Percentiles rank a stretch among this genome's conserved stretches.
Evolutionary conservation across 2,329 filamentous ascomycete genomes (phyloP).

Genomic region (Orbilia ellipsospora): DNA sequence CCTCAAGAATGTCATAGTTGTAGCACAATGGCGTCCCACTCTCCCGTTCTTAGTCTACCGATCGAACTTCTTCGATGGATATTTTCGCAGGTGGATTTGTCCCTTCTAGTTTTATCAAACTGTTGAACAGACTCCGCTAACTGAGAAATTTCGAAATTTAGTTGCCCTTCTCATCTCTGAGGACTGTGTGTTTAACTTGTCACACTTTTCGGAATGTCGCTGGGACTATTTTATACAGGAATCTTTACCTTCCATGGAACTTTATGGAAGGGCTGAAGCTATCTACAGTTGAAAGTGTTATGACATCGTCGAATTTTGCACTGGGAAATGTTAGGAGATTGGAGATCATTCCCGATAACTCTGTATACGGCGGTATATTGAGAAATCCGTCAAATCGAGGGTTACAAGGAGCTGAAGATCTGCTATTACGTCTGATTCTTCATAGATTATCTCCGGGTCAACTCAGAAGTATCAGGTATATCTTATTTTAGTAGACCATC

Average conservation of each 20-base stretch:
- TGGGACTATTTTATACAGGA: constrained; percentile 15
- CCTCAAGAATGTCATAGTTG: too few relatives aligned
- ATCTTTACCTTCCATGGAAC: constrained; percentile 26
- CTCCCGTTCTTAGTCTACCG: background rate
- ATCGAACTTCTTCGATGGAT: constrained; percentile 1
- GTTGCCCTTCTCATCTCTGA: constrained; percentile 13
- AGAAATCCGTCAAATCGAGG: constrained; percentile 9
- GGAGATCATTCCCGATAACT: constrained; percentile 21
- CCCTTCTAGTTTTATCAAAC: background rate
- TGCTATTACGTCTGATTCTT: constrained; percentile 13
- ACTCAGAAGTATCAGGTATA: constrained; percentile 25
- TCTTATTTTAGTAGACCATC: background rate
- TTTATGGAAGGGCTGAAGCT: constrained; percentile 10
- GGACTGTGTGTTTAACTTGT: constrained; percentile 20
- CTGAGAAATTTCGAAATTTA: background rate
- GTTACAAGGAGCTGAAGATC: constrained; percentile 15
- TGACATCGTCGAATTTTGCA: constrained; percentile 21
- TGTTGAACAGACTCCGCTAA: background rate
- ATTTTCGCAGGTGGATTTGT: constrained; percentile 7
- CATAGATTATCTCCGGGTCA: constrained; percentile 12
- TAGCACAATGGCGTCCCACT: background rate
- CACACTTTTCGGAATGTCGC: constrained; percentile 17
- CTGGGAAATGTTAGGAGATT: constrained; percentile 20
- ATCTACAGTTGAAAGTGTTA: constrained; percentile 13
- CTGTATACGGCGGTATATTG: background rate